A percentile compares a stretch with the other conserved stretches of the same genome.
Conservation (phyloP, 352 stramenopile species). For the Globisporangium parvum region DNA sequence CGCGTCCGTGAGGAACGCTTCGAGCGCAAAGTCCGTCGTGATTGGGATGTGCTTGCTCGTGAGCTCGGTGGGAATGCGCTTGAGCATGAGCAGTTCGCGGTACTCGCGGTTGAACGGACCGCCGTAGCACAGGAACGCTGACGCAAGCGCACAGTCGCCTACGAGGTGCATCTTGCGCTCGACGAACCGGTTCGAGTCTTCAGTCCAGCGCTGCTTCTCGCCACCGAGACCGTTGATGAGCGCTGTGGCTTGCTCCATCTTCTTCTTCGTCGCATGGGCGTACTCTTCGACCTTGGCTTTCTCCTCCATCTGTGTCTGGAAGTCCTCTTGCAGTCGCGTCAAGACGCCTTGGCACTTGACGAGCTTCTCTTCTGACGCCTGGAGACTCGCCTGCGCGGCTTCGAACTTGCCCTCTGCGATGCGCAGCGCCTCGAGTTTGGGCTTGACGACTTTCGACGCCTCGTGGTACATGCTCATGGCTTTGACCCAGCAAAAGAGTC, state of each 20-base stretch:
- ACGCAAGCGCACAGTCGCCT: conserved; percentile 80
- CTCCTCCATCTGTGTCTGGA: conserved; percentile 86
- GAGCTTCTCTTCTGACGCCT: conserved; percentile 66
- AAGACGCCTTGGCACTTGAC: conserved; percentile 59
- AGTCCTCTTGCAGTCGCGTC: conserved; percentile 72
- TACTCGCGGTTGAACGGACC: conserved; percentile 88
- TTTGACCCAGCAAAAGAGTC: conserved; percentile 86
- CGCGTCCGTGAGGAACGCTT: conserved; percentile 71
- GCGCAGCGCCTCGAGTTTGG: conserved; percentile 89
- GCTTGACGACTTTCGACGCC: conserved; percentile 91
- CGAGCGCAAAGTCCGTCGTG: conserved; percentile 52
- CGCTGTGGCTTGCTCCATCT: conserved; percentile 88
- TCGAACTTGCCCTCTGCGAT: conserved; percentile 86
- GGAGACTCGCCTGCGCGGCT: conserved; percentile 68
- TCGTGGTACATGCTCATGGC: conserved; percentile 92
- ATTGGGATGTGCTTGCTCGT: conserved; percentile 58
- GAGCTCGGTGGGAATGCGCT: conserved; percentile 66
- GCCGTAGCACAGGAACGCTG: conserved; percentile 87
- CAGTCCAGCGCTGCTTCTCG: conserved; percentile 84
- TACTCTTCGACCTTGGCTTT: conserved; percentile 86
- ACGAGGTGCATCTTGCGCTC: conserved; percentile 77
- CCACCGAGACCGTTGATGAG: conserved; percentile 84
- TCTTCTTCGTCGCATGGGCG: conserved; percentile 71
- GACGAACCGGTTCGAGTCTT: conserved; percentile 85
- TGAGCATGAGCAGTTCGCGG: conserved; percentile 48